Percentiles rank a stretch among this genome's conserved stretches.
These are phyloP conservation scores for Serendipita sp. DNA, from an alignment of 768 basidiomycete species.

Conservation along the genomic window DNA sequence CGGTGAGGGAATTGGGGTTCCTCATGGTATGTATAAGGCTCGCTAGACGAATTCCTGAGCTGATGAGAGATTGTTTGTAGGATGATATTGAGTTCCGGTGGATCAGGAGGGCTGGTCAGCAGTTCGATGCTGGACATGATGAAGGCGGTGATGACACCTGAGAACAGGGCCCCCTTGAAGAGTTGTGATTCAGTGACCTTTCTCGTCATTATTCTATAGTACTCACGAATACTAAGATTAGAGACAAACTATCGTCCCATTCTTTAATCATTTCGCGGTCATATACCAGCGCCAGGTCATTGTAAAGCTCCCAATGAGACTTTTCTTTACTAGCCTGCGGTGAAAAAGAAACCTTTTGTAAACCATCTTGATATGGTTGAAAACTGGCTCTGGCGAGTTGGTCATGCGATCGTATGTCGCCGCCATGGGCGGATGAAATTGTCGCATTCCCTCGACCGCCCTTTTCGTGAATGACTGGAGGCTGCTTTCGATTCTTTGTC, in stretches of 20 bases:
- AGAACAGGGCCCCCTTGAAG: not conserved
- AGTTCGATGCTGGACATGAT: not conserved
- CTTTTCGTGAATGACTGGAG: no score
- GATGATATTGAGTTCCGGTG: not conserved
- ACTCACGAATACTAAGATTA: not conserved
- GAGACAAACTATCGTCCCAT: not conserved
- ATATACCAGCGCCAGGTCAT: not conserved
- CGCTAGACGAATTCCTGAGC: not conserved
- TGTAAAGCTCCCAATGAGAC: not conserved
- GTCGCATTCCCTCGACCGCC: no score
- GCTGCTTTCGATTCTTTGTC: no score
- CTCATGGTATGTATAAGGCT: not conserved
- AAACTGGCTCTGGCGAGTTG: not conserved
- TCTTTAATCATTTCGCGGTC: not conserved
- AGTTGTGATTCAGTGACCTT: not conserved
- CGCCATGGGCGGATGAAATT: no score
- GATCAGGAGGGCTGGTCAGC: not conserved
- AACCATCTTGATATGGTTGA: slow-evolving; percentile 9
- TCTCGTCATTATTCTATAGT: no score
- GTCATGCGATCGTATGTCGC: no score
- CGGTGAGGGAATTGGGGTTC: not conserved
- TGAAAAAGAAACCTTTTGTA: not conserved
- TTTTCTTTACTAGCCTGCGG: not conserved
- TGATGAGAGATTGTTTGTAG: not conserved
- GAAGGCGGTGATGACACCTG: not conserved